Evolutionary conservation across 1,139 yeast genomes (phyloP), one percentile per base, ranked within the genome.

Genomic region (Candida sanyaensis): DNA sequence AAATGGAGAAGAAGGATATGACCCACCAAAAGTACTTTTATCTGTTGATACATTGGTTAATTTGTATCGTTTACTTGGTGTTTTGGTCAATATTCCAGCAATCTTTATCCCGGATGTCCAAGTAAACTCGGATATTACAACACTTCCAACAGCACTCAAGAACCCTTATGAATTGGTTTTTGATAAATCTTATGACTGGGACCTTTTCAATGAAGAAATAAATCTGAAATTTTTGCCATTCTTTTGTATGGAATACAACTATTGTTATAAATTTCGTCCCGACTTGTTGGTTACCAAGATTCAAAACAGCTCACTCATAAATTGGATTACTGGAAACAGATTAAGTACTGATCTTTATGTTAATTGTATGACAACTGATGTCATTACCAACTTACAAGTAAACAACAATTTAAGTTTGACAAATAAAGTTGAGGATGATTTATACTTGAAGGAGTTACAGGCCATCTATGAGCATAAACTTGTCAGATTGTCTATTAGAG

Each of bases 301-400:
- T 28, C 64, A 63, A 51, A 68, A 60, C 51, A 58, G 63, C n/a
- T 71, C 77, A 2, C 70, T 75, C 42, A 61, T 73, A 47, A 66
- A 65, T 43, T 74, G 79, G 79, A 54, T 74, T 41, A 70, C 76
- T 1, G 69, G 68, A 0, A 69, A 67, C 47, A 53, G 59, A 26
- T 62, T 68, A 37, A 60, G 64, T 27, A 57, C 62, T 17, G 63
- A 63, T 38, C 52, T 59, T 37, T 69, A 69, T 50, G 45, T 62
- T 17, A 54, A 50, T 8, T 64, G 58, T 34, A 56, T 64, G 37
- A 63, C 71, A 1, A 51, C 53, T 6, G 54, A 49, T 3, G 30
- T 50, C 17, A 51, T 63, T 11, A 64, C 71, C 8, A 55, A 55
- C 36, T 54, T 64, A 17, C 39, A 31, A 24, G 37, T 39, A 6